Evolutionary conservation across 2,329 filamentous ascomycete genomes (phyloP).

Genomic region (Alternaria brassicae): DNA sequence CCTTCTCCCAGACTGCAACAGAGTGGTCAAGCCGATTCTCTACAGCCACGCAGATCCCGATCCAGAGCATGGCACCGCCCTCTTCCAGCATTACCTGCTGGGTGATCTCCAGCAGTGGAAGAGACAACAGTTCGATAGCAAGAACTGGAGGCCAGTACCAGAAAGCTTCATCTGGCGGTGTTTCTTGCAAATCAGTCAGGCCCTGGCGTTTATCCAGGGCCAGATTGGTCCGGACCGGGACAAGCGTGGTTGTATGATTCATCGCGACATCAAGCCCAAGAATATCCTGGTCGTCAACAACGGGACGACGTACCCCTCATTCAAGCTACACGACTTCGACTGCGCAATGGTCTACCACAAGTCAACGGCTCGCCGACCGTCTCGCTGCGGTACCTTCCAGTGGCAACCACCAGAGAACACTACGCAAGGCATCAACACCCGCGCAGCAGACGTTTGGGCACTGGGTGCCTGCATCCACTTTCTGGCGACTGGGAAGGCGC

Average conservation of each 20-base stretch:
- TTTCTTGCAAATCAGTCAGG: slow-evolving; percentile 39
- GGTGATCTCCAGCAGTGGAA: slow-evolving; percentile 35
- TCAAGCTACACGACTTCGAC: slow-evolving; percentile 39
- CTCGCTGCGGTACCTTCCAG: slow-evolving; percentile 27
- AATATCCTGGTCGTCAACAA: slow-evolving; percentile 36
- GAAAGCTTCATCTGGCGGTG: slow-evolving; percentile 40
- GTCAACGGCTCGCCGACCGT: background rate
- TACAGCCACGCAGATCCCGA: slow-evolving; percentile 15
- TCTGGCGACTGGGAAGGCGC: slow-evolving; percentile 31
- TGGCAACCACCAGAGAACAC: slow-evolving; percentile 45
- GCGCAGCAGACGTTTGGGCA: slow-evolving; percentile 41
- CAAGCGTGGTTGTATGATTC: slow-evolving; percentile 14
- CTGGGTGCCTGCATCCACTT: slow-evolving; percentile 43
- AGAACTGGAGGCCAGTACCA: slow-evolving; percentile 28
- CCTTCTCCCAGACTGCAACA: slow-evolving; percentile 27
- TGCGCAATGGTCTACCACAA: slow-evolving; percentile 13
- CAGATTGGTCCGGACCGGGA: slow-evolving; percentile 12
- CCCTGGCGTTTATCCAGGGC: slow-evolving; percentile 37
- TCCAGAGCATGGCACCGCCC: slow-evolving; percentile 14
- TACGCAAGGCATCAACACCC: slow-evolving; percentile 27
- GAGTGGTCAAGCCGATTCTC: slow-evolving; percentile 26
- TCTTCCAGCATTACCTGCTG: slow-evolving; percentile 31
- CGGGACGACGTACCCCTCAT: slow-evolving; percentile 34
- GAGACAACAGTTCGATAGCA: slow-evolving; percentile 16
- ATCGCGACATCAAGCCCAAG: slow-evolving; percentile 41